These are phyloP conservation scores for Ophiostoma montium DNA, from an alignment of 2,329 filamentous ascomycete species.

Conservation along the genomic window DNA sequence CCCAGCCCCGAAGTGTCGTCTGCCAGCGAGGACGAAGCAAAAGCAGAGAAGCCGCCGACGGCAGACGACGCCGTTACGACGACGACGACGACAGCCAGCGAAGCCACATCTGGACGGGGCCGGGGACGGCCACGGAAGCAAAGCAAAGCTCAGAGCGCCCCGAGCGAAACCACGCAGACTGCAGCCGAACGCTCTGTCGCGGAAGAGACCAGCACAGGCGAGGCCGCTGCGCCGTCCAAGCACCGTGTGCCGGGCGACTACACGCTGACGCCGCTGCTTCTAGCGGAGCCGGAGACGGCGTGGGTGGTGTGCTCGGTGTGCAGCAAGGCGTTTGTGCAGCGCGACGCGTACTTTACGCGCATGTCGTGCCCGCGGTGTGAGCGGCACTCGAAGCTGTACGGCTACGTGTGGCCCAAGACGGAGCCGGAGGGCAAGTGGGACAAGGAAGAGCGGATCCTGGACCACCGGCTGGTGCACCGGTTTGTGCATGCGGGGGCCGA, in stretches of 20 bases:
- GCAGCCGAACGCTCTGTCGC: no score
- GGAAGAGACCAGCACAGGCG: neutral
- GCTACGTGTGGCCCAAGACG: conserved; percentile 92
- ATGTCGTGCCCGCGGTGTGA: conserved; percentile 86
- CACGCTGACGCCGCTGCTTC: conserved; percentile 60
- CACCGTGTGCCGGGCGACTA: conserved; percentile 61
- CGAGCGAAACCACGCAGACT: neutral
- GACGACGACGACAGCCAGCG: neutral
- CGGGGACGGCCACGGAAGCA: conserved; percentile 3
- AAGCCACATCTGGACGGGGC: neutral
- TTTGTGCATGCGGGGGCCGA: conserved; percentile 65
- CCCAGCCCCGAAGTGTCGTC: conserved; percentile 9
- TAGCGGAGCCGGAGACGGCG: conserved; percentile 59
- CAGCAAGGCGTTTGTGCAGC: conserved; percentile 68
- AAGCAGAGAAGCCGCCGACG: neutral
- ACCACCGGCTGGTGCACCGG: conserved; percentile 77
- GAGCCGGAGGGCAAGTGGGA: conserved; percentile 64
- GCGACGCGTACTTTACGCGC: conserved; percentile 74
- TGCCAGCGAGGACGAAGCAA: conserved; percentile 5
- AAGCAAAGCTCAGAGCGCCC: neutral
- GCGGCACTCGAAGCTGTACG: conserved; percentile 88
- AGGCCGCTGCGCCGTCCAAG: neutral
- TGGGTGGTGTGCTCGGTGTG: conserved; percentile 90
- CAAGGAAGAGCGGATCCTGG: conserved; percentile 56
- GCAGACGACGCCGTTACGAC: neutral